Base-by-base conservation (phyloP, 2,329 filamentous ascomycete species). In the Fusarium penzigii region DNA sequence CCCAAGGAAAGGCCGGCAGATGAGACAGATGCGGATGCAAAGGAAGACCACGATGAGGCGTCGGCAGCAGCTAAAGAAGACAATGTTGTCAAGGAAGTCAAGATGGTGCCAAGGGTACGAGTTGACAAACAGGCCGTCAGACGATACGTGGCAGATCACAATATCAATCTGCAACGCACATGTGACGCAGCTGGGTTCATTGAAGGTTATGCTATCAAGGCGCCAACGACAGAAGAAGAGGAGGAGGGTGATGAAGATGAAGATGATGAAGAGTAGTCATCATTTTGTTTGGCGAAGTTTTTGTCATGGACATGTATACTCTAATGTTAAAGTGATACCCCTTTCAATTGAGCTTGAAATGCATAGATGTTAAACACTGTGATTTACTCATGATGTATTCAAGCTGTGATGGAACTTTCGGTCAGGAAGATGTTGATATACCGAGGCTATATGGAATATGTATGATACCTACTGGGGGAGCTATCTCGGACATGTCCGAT, bases 161-260 rank as follows among this genome's bases (percentile, higher is more conserved):
- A 76, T 42, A 82, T 92, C 51, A 80, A 79, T 46, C 67, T 93
- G 46, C 80, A 83, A 48, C 81, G 80, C 63, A 80, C 86, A 1
- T 89, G 94, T 47, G 87, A 90, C 69, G 81, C 86, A 6, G 80
- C 85, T 1, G 91, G 89, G 1, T 96, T 96, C 61, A 72, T 87
- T 7, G 83, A 87, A 56, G 81, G 84, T 48, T 89, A 88, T 69
- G 83, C 83, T 12, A 72, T 80, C 44, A 80, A 76, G 63, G 55
- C 63, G 29, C 70, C 67, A 5, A 68, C 68, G 50, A 66, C 54
- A 11, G 65, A 59, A 6, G 70, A 70, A 13, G 72, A 69, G 11
- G 74, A 75, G 5, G 58, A 58, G 1, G 63, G 59, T 14, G 56
- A 65, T 14, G 58, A 61, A 5, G 55, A 53, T 14, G 58, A 52